Percentiles rank a stretch among this genome's conserved stretches.
Conservation (phyloP, 2,329 filamentous ascomycete species). For the Ophiostoma pallidulum region DNA sequence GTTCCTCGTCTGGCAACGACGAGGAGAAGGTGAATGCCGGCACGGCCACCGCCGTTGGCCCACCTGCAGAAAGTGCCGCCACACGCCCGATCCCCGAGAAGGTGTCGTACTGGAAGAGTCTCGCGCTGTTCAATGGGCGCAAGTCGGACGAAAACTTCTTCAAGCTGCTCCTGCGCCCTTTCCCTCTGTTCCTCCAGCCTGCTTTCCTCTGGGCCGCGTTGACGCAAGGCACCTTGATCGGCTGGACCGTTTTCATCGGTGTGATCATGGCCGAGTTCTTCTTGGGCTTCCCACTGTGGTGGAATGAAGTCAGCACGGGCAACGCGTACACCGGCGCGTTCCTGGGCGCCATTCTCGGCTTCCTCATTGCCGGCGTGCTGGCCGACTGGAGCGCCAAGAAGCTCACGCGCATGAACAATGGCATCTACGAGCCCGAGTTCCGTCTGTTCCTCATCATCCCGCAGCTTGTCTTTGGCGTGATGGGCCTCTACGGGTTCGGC, state of each 20-base stretch:
- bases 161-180: constrained; percentile 58
- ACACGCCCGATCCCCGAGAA: constrained; percentile 27
- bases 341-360: constrained; percentile 69
- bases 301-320: constrained; percentile 71
- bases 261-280: constrained; percentile 76
- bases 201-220: constrained; percentile 72
- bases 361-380: constrained; percentile 62
- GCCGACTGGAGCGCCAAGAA: constrained; percentile 62
- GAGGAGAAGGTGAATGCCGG: constrained; percentile 7
- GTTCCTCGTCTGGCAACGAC: constrained; percentile 12
- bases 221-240: constrained; percentile 82
- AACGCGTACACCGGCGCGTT: constrained; percentile 83
- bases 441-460: constrained; percentile 74
- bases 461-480: constrained; percentile 66
- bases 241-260: constrained; percentile 90
- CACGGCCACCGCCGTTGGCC: constrained; percentile 7
- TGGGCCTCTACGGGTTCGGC: constrained; percentile 78
- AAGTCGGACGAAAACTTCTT: constrained; percentile 69
- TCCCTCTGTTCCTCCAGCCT: constrained; percentile 75
- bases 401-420: constrained; percentile 65
- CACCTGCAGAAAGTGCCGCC: neutral
- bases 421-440: constrained; percentile 88
- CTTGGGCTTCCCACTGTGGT: constrained; percentile 70
- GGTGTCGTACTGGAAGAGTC: constrained; percentile 50
- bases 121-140: constrained; percentile 68